Conservation (phyloP, 2,329 filamentous ascomycete genomes). For the Paracoccidioides lutzii region DNA sequence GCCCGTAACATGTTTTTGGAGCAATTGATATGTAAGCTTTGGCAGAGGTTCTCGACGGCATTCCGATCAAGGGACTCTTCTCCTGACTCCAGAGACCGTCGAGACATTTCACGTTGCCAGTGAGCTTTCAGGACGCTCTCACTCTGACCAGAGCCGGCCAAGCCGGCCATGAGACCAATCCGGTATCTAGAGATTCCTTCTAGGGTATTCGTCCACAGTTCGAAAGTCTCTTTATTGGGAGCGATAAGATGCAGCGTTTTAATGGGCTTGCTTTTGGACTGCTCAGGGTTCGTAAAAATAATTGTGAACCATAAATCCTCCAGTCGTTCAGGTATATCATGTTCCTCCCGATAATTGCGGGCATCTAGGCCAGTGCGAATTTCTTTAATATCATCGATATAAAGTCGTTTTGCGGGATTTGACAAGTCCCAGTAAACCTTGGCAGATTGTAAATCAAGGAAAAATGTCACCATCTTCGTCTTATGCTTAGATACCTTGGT, state of each 20-base stretch:
- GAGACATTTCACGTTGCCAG: slow-evolving; percentile 75
- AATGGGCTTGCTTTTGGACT: slow-evolving; percentile 53
- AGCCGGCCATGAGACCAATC: slow-evolving; percentile 76
- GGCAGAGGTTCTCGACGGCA: slow-evolving; percentile 72
- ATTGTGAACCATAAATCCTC: slow-evolving; percentile 79
- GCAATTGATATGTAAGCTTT: slow-evolving; percentile 83
- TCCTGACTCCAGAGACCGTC: slow-evolving; percentile 37
- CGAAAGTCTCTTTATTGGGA: slow-evolving; percentile 55
- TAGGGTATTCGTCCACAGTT: slow-evolving; percentile 71
- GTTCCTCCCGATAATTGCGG: slow-evolving; percentile 78
- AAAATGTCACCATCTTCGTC: slow-evolving; percentile 58
- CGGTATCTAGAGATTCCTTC: slow-evolving; percentile 75
- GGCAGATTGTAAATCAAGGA: slow-evolving; percentile 68
- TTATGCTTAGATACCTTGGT: slow-evolving; percentile 78
- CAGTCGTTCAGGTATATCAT: slow-evolving; percentile 52
- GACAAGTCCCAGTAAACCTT: slow-evolving; percentile 79
- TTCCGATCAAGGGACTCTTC: slow-evolving; percentile 63
- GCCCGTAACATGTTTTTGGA: slow-evolving; percentile 58
- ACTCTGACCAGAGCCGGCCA: slow-evolving; percentile 63
- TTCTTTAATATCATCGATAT: slow-evolving; percentile 90
- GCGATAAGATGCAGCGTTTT: slow-evolving; percentile 85
- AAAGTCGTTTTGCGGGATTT: slow-evolving; percentile 69
- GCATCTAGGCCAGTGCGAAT: slow-evolving; percentile 74
- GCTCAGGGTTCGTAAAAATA: slow-evolving; percentile 67
- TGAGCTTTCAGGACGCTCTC: slow-evolving; percentile 70